Percentiles rank a stretch among this genome's conserved stretches.
Evolutionary conservation across 169 alveolate species (phyloP).

Genomic region (Babesia ovis): DNA sequence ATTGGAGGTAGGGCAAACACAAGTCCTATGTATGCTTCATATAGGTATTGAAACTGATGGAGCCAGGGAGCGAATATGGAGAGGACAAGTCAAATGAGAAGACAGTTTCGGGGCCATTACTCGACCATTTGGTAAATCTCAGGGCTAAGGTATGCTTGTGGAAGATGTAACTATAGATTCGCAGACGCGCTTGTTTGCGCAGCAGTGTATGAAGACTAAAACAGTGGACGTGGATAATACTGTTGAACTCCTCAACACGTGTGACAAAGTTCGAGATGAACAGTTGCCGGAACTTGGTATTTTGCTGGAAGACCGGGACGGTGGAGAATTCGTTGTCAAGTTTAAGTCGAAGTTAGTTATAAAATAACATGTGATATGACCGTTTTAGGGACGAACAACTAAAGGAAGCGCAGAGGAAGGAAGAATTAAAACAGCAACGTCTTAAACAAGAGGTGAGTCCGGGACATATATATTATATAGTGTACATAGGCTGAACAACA

Average conservation of each 20-base stretch:
- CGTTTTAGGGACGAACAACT: slow-evolving; percentile 45
- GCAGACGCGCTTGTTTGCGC: slow-evolving; percentile 62
- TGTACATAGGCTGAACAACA: slow-evolving; percentile 35
- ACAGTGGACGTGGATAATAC: slow-evolving; percentile 26
- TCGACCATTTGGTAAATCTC: slow-evolving; percentile 38
- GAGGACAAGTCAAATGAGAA: slow-evolving; percentile 28
- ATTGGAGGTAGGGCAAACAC: slow-evolving; percentile 31
- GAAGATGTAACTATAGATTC: not conserved
- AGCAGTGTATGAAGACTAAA: slow-evolving; percentile 40
- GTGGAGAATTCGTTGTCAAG: slow-evolving; percentile 55
- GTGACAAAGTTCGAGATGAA: slow-evolving; percentile 60
- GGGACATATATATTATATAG: not conserved
- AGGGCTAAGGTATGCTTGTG: slow-evolving; percentile 50
- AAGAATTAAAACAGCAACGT: slow-evolving; percentile 53
- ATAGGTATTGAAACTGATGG: slow-evolving; percentile 60
- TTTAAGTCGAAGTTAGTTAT: slow-evolving; percentile 55
- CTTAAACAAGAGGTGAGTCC: slow-evolving; percentile 36
- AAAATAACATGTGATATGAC: not conserved
- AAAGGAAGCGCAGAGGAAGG: slow-evolving; percentile 39
- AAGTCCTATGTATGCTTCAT: not conserved
- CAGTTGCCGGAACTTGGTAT: slow-evolving; percentile 54
- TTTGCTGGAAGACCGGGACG: slow-evolving; percentile 62
- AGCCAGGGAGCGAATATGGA: slow-evolving; percentile 69
- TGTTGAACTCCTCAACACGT: slow-evolving; percentile 36
- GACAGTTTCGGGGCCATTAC: slow-evolving; percentile 36